These are phyloP conservation scores for Hypoxylon sp. DNA, from an alignment of 2,329 filamentous ascomycete species.

Conservation along the genomic window DNA sequence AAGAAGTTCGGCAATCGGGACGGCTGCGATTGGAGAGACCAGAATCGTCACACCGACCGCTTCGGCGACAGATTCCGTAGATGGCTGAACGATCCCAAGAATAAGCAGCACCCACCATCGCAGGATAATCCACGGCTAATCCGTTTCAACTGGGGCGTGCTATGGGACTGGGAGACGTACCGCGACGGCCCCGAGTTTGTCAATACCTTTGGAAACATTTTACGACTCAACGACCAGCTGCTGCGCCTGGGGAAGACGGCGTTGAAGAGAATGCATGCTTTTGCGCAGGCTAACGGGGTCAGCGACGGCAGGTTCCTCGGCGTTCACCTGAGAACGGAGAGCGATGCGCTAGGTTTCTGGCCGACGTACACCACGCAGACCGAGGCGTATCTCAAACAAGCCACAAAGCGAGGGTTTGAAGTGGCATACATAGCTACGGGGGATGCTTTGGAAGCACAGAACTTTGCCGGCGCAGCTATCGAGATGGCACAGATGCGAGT, in stretches of 20 bases:
- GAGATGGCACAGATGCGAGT: conserved; percentile 48
- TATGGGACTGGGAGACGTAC: conserved; percentile 56
- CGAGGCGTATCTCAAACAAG: conserved; percentile 50
- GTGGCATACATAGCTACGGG: conserved; percentile 58
- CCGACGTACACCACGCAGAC: conserved; percentile 54
- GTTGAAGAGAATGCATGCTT: conserved; percentile 48
- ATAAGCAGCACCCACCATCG: conserved; percentile 40
- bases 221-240: conserved; percentile 54
- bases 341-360: conserved; percentile 57
- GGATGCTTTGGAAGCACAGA: conserved; percentile 52
- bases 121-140: conserved; percentile 49
- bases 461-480: conserved; percentile 48
- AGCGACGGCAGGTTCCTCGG: conserved; percentile 48
- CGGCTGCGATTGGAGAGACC: conserved; percentile 51
- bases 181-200: conserved; percentile 58
- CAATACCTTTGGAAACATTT: conserved; percentile 54
- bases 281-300: conserved; percentile 38
- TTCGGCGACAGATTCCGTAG: conserved; percentile 49
- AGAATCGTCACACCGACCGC: conserved; percentile 52
- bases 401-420: conserved; percentile 45
- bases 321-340: conserved; percentile 58
- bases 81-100: conserved; percentile 46
- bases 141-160: conserved; percentile 55
- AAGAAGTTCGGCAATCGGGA: conserved; percentile 51
- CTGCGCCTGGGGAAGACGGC: conserved; percentile 51